Percentiles rank a stretch among this genome's conserved stretches.
Evolutionary conservation across 768 basidiomycete species (phyloP).

Genomic region (Kwoniella mangroviensis): DNA sequence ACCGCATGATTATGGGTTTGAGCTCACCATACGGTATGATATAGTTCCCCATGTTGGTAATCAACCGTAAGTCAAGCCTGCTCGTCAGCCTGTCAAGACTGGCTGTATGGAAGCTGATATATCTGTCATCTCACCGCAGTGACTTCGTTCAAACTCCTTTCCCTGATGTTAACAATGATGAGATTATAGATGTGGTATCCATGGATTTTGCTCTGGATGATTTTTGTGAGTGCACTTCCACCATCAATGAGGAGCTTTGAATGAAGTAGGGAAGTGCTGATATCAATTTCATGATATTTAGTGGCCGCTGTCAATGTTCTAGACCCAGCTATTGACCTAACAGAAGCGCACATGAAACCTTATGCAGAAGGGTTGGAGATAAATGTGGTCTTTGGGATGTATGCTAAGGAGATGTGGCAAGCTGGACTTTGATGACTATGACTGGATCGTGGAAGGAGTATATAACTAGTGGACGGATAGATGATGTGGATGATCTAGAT

Average conservation of each 20-base stretch:
- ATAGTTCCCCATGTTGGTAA: constrained; percentile 34
- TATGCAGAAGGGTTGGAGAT: constrained; percentile 47
- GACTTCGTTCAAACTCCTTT: constrained; percentile 49
- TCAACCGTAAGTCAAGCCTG: constrained; percentile 37
- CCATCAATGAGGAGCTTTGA: background rate
- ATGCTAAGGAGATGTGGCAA: constrained; percentile 48
- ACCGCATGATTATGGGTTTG: background rate
- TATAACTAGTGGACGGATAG: too few species aligned
- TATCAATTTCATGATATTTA: constrained; percentile 7
- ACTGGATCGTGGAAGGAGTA: too few species aligned
- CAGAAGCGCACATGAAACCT: constrained; percentile 32
- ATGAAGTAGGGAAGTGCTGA: too few species aligned
- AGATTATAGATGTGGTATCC: constrained; percentile 48
- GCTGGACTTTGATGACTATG: constrained; percentile 5
- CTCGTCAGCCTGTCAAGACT: background rate
- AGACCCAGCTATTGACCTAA: constrained; percentile 37
- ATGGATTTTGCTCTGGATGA: constrained; percentile 56
- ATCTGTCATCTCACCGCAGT: constrained; percentile 17
- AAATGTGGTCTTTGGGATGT: constrained; percentile 51
- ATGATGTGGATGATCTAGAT: too few species aligned
- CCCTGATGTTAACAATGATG: constrained; percentile 40
- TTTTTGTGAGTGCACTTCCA: constrained; percentile 42
- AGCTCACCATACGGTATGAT: background rate
- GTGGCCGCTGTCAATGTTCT: constrained; percentile 52
- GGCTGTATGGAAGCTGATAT: background rate